A percentile compares a stretch with the other conserved stretches of the same genome.
Conservation (phyloP, 306 rosid genomes). For the Castanopsis chinensis region DNA sequence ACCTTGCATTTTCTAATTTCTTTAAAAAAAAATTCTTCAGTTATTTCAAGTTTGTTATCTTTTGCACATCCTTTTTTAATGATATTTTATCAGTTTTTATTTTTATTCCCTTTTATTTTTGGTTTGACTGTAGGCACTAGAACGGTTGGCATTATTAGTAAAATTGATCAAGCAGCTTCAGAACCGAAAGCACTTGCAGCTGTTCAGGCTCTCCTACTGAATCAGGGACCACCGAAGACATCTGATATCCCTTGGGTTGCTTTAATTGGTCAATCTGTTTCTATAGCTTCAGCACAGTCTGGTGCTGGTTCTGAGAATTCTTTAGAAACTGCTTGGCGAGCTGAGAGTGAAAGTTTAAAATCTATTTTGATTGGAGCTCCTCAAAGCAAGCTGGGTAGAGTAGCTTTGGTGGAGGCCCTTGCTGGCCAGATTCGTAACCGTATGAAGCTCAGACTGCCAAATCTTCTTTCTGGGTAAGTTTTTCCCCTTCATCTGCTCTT, state of each 20-base stretch:
- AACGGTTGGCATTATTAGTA: slow-evolving; percentile 85
- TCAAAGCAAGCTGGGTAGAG: slow-evolving; percentile 90
- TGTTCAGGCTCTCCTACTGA: slow-evolving; percentile 83
- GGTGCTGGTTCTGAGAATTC: slow-evolving; percentile 88
- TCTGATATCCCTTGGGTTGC: slow-evolving; percentile 98
- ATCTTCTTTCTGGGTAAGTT: slow-evolving; percentile 85
- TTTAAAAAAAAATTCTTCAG: too few species aligned
- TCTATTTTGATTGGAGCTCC: slow-evolving; percentile 92
- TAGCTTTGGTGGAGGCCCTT: slow-evolving; percentile 88
- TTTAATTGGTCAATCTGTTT: slow-evolving; percentile 91
- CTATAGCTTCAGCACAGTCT: slow-evolving; percentile 92
- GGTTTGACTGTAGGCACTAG: slow-evolving; percentile 64
- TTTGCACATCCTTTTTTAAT: too few species aligned
- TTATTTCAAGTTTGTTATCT: too few species aligned
- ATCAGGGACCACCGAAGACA: slow-evolving; percentile 86
- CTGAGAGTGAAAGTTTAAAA: slow-evolving; percentile 94
- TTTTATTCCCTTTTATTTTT: slow-evolving; percentile 11
- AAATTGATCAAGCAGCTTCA: slow-evolving; percentile 90
- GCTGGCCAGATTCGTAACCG: slow-evolving; percentile 87
- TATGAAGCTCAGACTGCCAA: slow-evolving; percentile 88
- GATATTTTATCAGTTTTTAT: neutral
- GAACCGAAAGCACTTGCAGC: slow-evolving; percentile 93
- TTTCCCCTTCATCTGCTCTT: slow-evolving; percentile 11
- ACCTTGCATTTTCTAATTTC: too few species aligned
- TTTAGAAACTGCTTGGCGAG: slow-evolving; percentile 96